These are phyloP conservation scores for Cinnamomum micranthum DNA, from an alignment of 164 flowering plant genomes.

Conservation along the genomic window DNA sequence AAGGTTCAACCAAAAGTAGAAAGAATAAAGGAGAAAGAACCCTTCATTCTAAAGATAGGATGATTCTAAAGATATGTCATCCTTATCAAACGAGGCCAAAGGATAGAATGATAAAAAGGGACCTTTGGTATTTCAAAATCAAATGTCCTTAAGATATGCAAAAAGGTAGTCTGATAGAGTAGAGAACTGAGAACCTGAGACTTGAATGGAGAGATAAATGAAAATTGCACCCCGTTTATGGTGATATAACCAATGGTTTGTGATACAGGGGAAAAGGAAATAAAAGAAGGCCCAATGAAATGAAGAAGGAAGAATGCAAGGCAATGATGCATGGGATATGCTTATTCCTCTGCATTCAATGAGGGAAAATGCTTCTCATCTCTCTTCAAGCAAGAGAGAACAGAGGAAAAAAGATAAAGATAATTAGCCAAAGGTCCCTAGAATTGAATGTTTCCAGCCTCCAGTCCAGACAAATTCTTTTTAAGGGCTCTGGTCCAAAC, in stretches of 20 bases:
- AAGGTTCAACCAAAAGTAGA: neutral
- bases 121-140: neutral
- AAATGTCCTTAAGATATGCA: neutral
- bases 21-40: neutral
- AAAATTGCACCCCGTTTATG: too few species aligned
- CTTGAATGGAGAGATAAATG: neutral
- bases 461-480: too few species aligned
- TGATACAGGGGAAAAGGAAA: neutral
- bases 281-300: neutral
- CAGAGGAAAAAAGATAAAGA: too few species aligned
- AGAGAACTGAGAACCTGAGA: neutral
- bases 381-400: neutral
- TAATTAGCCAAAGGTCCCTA: too few species aligned
- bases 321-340: neutral
- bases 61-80: neutral
- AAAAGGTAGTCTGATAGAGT: neutral
- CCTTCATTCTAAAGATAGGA: neutral
- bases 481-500: too few species aligned
- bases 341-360: neutral
- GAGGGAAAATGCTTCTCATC: neutral
- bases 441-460: too few species aligned
- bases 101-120: neutral
- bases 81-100: neutral
- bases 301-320: neutral
- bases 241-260: too few species aligned